Evolutionary conservation across 1,284 basidiomycete species (phyloP).

Genomic region (Cystobasidium slooffiae): DNA sequence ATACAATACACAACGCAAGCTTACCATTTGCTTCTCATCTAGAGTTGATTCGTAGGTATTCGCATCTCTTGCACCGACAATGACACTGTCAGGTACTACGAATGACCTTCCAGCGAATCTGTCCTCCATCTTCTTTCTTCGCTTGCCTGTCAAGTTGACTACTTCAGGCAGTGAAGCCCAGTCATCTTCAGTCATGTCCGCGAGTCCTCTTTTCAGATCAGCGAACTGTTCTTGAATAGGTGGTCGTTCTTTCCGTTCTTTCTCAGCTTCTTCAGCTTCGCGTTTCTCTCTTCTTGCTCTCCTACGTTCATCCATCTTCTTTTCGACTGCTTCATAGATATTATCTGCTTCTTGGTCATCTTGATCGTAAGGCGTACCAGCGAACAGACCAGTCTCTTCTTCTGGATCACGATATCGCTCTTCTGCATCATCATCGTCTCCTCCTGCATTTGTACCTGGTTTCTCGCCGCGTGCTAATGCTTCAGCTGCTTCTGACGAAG

Average conservation of each 20-base stretch:
- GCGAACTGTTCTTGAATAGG: slow-evolving; percentile 93
- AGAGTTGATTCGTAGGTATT: slow-evolving; percentile 75
- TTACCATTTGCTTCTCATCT: slow-evolving; percentile 72
- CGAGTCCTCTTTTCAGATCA: slow-evolving; percentile 88
- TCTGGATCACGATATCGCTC: slow-evolving; percentile 96
- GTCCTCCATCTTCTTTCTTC: slow-evolving; percentile 67
- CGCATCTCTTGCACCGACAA: slow-evolving; percentile 60
- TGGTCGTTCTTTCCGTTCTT: slow-evolving; percentile 75
- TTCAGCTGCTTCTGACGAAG: slow-evolving; percentile 60
- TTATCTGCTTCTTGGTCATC: slow-evolving; percentile 97
- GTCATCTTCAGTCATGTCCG: slow-evolving; percentile 83
- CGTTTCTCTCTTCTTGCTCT: slow-evolving; percentile 77
- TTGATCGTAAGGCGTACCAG: slow-evolving; percentile 85
- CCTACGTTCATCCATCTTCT: slow-evolving; percentile 85
- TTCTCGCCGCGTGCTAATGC: slow-evolving; percentile 43
- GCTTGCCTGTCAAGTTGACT: slow-evolving; percentile 90
- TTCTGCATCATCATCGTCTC: slow-evolving; percentile 80
- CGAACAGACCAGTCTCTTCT: slow-evolving; percentile 94
- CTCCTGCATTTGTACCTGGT: slow-evolving; percentile 59
- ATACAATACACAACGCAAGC: slow-evolving; percentile 48
- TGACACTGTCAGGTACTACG: slow-evolving; percentile 88
- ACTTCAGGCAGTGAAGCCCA: slow-evolving; percentile 97
- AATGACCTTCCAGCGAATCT: slow-evolving; percentile 67
- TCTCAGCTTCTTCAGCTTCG: slow-evolving; percentile 73
- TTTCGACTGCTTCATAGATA: slow-evolving; percentile 89